Base-by-base conservation (phyloP, 768 basidiomycete genomes). In the Boletus sp. region DNA sequence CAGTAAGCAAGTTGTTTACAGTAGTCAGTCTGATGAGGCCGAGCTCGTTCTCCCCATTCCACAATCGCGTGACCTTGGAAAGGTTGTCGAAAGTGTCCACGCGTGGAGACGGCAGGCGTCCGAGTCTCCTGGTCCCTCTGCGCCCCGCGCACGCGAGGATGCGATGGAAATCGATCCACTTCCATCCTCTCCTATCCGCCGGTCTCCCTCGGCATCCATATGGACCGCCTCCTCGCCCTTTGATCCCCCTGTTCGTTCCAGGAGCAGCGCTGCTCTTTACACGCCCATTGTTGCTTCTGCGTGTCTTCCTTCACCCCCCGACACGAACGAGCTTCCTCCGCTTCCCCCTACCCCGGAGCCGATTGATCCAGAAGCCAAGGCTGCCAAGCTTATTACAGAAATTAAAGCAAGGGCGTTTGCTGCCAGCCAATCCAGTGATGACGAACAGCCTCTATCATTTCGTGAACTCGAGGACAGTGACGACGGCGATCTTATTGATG, bases 21-120 rank as follows among this genome's bases (percentile, higher is more conserved):
- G 83, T 44, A 87, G 85, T 59, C 82, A 85, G 65, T 85, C 84
- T 45, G 83, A 85, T 57, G 87, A 87, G 64, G 72, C 77, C 43
- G 85, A 87, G 58, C 70, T 85, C 45, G 67, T 65, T 41, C 50
- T 74, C 8, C 72, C 72, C 34, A 35, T 32, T n/a, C 60, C 59
- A 38, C 35, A 65, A 25, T 50, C 54, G 6, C 64, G 63, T 27
- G 64, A 75, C 56, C 63, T 64, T 1, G 66, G 65, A 41, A 53
- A 60, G 27, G 66, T 73, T 11, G 72, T 71, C 51, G 69, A 75
- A 34, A 72, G 59, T 50, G 74, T 83, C 13, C 70, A 77, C 49
- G 60, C 64, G 19, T 81, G 82, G 82, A 73, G 74, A 40, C 65
- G 68, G 49, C 64, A 67, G 30, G 61, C 74, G 15, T 54, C 61